Conservation (phyloP, 1,284 basidiomycete genomes). For the Fomitopsis schrenkii region DNA sequence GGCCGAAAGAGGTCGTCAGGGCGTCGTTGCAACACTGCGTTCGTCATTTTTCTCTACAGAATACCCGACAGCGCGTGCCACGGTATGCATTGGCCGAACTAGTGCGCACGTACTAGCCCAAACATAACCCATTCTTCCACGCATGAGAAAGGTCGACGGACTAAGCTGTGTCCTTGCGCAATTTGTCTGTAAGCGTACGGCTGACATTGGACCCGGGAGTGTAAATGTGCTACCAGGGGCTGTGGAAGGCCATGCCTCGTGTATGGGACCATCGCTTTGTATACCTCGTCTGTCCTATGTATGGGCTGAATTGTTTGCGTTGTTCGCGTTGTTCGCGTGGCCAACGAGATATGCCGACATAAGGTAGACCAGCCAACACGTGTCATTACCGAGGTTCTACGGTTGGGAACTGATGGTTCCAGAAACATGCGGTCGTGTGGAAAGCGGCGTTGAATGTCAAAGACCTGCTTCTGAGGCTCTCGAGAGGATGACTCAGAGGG, state of each 20-base stretch:
- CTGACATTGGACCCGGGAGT: background rate
- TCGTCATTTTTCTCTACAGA: background rate
- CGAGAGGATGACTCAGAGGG: background rate
- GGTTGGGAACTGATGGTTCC: background rate
- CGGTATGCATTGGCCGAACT: background rate
- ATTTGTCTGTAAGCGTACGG: background rate
- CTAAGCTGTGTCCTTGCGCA: background rate
- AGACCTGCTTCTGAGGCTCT: background rate
- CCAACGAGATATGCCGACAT: background rate
- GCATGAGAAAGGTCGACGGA: background rate
- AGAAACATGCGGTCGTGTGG: background rate
- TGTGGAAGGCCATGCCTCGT: conserved; percentile 6
- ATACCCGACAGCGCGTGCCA: background rate
- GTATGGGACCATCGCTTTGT: background rate
- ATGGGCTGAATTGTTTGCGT: background rate
- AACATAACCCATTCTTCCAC: background rate
- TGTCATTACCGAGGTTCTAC: background rate
- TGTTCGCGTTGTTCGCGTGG: background rate
- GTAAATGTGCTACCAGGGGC: background rate
- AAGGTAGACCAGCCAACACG: background rate
- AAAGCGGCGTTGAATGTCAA: background rate
- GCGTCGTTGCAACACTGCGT: background rate
- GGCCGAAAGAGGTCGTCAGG: background rate
- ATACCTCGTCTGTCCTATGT: background rate
- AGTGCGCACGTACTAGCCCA: background rate